Base-by-base conservation (phyloP, 2,329 filamentous ascomycete genomes). In the Hortaea werneckii region DNA sequence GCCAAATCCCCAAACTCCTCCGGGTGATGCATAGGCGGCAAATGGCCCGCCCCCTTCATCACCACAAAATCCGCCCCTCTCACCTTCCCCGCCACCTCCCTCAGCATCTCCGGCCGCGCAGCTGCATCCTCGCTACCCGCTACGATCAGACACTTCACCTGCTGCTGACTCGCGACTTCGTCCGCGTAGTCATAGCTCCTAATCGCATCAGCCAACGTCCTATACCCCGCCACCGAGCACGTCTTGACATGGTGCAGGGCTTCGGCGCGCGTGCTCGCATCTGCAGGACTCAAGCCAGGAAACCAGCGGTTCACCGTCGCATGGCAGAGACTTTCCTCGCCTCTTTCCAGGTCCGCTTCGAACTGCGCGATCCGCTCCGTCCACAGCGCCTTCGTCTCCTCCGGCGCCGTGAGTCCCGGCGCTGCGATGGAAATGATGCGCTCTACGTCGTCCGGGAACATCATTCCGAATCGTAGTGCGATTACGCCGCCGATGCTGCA, bases 401-500 rank as follows among this genome's bases (percentile, higher is more conserved):
- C 49, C 27, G 54, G 52, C 2, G 51, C 41, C 26, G 41, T 49
- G 35, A 60, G 53, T 1, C 58, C 58, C 5, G 58, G 58, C 12
- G 58, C 54, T 9, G 53, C 55, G 11, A 58, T 50, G 5, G 53
- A 53, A 27, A 60, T 43, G 29, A 56, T 50, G 4, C 12, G n/a
- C 5, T 51, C 50, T 3, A 58, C 54, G 20, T 57, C 47, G 0
- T 48, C 5, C 2, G 57, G 54, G 35, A 53, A 58, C 1, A 60
- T 43, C 49, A 55, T 56, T 11, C 50, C 57, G 43, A 58, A 61
- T 6, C 58, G 51, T 32, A 58, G 47, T 3, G 57, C 57, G 8
- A 59, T 47, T 1, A 55, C 51, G 12, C 55, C 57, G 39, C 58
- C 58, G 38, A 61, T 59, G 13, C 50, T 54, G 45, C 58, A 61